Evolutionary conservation across 805 yeast genomes (phyloP).

Genomic region (Zygosaccharomyces kombuchaensis): DNA sequence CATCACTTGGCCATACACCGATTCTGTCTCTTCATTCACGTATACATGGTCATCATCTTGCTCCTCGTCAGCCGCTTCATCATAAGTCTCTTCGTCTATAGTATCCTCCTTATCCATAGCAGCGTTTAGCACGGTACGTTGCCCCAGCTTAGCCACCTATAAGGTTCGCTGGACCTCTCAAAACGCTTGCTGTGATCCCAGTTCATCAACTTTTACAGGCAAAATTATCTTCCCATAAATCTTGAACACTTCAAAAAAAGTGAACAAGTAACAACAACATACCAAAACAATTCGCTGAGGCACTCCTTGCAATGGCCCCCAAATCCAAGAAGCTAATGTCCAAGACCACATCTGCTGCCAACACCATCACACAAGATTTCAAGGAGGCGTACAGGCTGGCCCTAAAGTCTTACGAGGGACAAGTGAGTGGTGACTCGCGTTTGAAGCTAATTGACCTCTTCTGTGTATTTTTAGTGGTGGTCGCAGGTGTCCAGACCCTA

Average conservation of each 20-base stretch:
- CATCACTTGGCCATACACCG: conserved; percentile 24
- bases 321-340: conserved; percentile 1
- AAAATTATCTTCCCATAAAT: neutral
- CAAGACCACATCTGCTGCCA: conserved; percentile 7
- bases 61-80: conserved; percentile 23
- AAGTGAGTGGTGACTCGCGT: conserved; percentile 38
- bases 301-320: neutral
- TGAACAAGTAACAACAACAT: neutral
- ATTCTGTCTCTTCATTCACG: conserved; percentile 33
- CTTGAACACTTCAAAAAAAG: neutral
- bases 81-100: conserved; percentile 9
- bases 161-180: neutral
- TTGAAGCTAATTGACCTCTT: conserved; percentile 72
- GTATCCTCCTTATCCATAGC: conserved; percentile 6
- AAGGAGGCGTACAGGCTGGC: conserved; percentile 27
- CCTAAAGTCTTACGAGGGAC: conserved; percentile 22
- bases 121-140: neutral
- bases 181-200: neutral
- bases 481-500: conserved; percentile 74
- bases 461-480: conserved; percentile 62
- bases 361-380: conserved; percentile 23
- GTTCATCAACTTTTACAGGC: neutral
- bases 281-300: neutral
- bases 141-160: neutral
- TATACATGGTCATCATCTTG: conserved; percentile 24